Evolutionary conservation across 192 early-diverging fungal genomes (phyloP).

Genomic region (Entophlyctis helioformis): DNA sequence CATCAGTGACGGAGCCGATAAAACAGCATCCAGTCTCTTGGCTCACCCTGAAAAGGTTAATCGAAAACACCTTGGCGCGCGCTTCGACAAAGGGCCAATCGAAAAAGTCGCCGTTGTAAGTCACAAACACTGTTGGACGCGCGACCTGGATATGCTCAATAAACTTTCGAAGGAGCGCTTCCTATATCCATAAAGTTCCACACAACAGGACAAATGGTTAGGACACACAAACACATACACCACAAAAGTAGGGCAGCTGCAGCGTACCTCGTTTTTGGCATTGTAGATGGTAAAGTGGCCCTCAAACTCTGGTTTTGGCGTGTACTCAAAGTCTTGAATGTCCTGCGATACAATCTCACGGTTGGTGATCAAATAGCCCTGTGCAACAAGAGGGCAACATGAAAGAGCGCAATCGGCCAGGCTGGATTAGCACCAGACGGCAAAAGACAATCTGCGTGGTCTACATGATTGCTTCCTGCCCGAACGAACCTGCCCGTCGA

Average conservation of each 20-base stretch:
- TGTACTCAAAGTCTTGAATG: slow-evolving; percentile 97
- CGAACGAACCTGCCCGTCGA: slow-evolving; percentile 77
- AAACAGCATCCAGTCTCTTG: too few species aligned
- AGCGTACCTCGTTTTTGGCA: slow-evolving; percentile 76
- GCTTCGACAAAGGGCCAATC: slow-evolving; percentile 97
- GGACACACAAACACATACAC: too few species aligned
- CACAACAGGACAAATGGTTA: background rate
- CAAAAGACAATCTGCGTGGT: too few species aligned
- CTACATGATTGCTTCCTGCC: too few species aligned
- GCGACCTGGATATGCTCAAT: slow-evolving; percentile 80
- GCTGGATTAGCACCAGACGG: background rate
- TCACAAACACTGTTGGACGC: slow-evolving; percentile 79
- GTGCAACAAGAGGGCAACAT: background rate
- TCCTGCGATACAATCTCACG: slow-evolving; percentile 89
- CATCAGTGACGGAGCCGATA: background rate
- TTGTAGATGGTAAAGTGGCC: slow-evolving; percentile 97
- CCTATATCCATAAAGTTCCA: slow-evolving; percentile 19
- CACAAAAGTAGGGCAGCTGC: background rate
- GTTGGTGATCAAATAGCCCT: slow-evolving; percentile 96
- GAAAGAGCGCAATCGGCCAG: background rate
- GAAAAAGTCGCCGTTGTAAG: slow-evolving; percentile 99
- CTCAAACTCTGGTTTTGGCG: slow-evolving; percentile 87
- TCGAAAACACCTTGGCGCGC: too few species aligned
- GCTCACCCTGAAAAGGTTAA: too few species aligned
- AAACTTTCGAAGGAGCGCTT: slow-evolving; percentile 65